phyloP scores from a whole-genome alignment of 2,329 filamentous ascomycete genomes.

The Helminthosporium solani region DNA sequence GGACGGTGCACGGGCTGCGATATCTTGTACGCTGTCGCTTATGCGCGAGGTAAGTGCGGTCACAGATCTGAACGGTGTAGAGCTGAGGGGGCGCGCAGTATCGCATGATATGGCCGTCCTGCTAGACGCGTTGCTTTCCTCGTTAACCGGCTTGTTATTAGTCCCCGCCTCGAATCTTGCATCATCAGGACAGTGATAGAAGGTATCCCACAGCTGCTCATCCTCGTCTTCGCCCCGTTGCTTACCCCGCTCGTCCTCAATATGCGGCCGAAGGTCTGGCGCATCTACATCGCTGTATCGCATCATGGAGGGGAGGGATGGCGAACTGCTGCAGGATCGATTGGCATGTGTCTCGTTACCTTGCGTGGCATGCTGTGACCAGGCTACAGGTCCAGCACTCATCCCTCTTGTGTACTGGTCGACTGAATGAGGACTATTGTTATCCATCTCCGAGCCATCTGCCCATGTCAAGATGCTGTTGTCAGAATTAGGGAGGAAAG shows the following conservation, averaged over 20 bases:
- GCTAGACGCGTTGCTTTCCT: conserved; percentile 7
- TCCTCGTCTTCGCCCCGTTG: conserved; percentile 7
- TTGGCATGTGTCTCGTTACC: conserved; percentile 20
- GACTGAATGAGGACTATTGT: conserved; percentile 7
- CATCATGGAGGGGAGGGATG: conserved; percentile 27
- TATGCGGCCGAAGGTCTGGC: conserved; percentile 3
- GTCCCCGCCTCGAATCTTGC: conserved; percentile 5
- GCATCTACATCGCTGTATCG: conserved; percentile 8
- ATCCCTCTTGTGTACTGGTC: conserved; percentile 2
- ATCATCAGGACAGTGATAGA: conserved; percentile 33
- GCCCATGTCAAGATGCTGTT: conserved; percentile 15
- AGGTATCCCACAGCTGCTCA: conserved; percentile 36
- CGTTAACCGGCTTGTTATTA: conserved; percentile 5
- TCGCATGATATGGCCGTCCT: conserved; percentile 17
- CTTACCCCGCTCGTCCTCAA: conserved; percentile 1
- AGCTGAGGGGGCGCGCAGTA: conserved; percentile 22
- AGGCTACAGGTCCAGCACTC: conserved; percentile 15
- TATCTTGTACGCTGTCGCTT: conserved; percentile 26
- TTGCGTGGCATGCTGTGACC: conserved; percentile 30
- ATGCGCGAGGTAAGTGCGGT: conserved; percentile 17
- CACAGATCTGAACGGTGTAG: conserved; percentile 19
- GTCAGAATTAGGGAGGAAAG: conserved; percentile 22
- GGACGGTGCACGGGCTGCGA: conserved; percentile 16
- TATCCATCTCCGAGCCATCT: conserved; percentile 14
- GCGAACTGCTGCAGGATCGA: conserved; percentile 19